Evolutionary conservation across 2,329 filamentous ascomycete genomes (phyloP).

Genomic region (Diaporthe humulicola): DNA sequence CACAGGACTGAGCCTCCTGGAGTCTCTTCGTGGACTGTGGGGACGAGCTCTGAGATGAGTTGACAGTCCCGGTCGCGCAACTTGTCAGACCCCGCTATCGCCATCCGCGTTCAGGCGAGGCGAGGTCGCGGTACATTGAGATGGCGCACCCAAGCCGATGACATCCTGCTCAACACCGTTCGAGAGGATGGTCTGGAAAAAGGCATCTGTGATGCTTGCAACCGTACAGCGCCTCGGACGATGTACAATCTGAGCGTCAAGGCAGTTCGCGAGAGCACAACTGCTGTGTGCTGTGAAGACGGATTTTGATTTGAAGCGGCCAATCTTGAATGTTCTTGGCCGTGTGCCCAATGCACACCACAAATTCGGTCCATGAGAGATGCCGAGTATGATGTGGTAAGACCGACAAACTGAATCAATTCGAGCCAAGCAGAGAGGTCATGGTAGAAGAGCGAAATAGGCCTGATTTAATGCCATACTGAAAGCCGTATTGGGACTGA

Average conservation of each 20-base stretch:
- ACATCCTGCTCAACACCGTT: slow-evolving; percentile 85
- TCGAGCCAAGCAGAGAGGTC: slow-evolving; percentile 73
- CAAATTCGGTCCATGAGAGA: slow-evolving; percentile 82
- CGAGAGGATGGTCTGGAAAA: slow-evolving; percentile 76
- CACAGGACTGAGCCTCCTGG: slow-evolving; percentile 71
- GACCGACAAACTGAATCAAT: slow-evolving; percentile 78
- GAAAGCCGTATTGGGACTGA: neutral
- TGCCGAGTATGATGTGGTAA: slow-evolving; percentile 78
- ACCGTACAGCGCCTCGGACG: slow-evolving; percentile 47
- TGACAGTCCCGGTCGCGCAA: slow-evolving; percentile 69
- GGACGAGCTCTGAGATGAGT: slow-evolving; percentile 82
- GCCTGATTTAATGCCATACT: neutral
- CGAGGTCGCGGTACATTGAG: slow-evolving; percentile 82
- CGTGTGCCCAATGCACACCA: slow-evolving; percentile 75
- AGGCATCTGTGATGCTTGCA: slow-evolving; percentile 54
- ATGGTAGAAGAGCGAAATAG: neutral
- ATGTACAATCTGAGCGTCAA: slow-evolving; percentile 72
- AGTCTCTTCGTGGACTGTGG: slow-evolving; percentile 85
- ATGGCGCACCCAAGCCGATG: slow-evolving; percentile 82
- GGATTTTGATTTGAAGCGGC: slow-evolving; percentile 88
- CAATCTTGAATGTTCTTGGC: slow-evolving; percentile 75
- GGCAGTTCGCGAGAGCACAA: slow-evolving; percentile 59
- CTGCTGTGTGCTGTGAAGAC: slow-evolving; percentile 59
- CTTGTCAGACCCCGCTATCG: slow-evolving; percentile 71
- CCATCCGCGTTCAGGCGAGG: slow-evolving; percentile 87